Conservation (phyloP, 2,329 filamentous ascomycete species). For the Zopfia rhizophila region DNA sequence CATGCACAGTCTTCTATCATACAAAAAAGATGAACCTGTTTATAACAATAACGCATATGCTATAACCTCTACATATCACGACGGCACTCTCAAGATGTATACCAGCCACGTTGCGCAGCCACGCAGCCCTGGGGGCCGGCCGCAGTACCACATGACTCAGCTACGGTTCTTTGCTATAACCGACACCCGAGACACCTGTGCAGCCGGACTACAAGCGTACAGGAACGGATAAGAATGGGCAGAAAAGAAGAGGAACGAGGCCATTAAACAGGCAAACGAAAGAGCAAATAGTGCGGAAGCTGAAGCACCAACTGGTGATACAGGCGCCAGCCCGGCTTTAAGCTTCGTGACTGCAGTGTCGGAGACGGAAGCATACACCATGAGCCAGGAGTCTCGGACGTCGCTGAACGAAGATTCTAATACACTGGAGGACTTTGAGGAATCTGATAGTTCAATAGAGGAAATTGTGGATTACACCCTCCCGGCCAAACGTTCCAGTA, state of each 20-base stretch:
- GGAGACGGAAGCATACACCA: slow-evolving; percentile 24
- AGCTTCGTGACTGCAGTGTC: slow-evolving; percentile 29
- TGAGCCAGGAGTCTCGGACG: slow-evolving; percentile 25
- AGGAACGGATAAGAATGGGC: slow-evolving; percentile 27
- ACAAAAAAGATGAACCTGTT: slow-evolving; percentile 37
- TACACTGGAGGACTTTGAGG: slow-evolving; percentile 5
- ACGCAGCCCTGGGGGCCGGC: slow-evolving; percentile 37
- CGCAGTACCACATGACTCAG: slow-evolving; percentile 56
- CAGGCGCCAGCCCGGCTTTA: slow-evolving; percentile 22
- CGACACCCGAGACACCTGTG: slow-evolving; percentile 18
- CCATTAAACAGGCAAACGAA: slow-evolving; percentile 28
- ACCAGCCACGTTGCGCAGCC: slow-evolving; percentile 51
- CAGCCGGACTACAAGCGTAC: slow-evolving; percentile 21
- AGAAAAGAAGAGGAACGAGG: slow-evolving; percentile 25
- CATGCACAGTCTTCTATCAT: slow-evolving; percentile 53
- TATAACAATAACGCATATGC: slow-evolving; percentile 56
- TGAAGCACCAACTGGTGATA: slow-evolving; percentile 14
- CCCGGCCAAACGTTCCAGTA: slow-evolving; percentile 19
- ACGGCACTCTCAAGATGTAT: slow-evolving; percentile 51
- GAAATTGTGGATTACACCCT: slow-evolving; percentile 13
- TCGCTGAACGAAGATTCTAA: slow-evolving; percentile 22
- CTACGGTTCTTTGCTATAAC: slow-evolving; percentile 19
- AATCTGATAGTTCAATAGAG: slow-evolving; percentile 20
- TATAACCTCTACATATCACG: slow-evolving; percentile 53
- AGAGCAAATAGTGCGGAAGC: slow-evolving; percentile 18